Base-by-base conservation (phyloP, 179 eudicot genomes). In the Gypsophila paniculata region DNA sequence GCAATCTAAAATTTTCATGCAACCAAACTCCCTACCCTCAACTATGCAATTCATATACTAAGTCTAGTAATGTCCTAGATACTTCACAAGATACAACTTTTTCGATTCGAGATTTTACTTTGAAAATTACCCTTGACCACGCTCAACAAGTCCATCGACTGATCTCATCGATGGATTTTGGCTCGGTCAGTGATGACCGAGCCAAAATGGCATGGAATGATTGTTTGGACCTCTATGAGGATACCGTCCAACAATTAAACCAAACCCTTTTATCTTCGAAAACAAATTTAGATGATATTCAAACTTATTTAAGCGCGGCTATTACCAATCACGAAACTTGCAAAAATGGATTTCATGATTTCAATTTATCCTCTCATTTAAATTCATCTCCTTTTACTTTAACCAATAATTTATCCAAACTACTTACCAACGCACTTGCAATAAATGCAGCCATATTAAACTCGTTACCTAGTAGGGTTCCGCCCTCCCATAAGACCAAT, bases 171-270 rank as follows among this genome's bases (percentile, higher is more conserved):
- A 75, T 84, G 86, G 78, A 79, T 78, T 58, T 77, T 4, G 72
- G 65, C 39, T 74, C 78, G 2, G 52, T 76, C 0, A 62, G 75
- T 7, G 34, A 1, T 29, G 32, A 61, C 12, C 77, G 39, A 71
- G 76, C 85, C 53, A 84, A 55, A 71, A 32, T 72, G 42, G 94
- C 89, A n/a, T 87, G 89, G 89, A 73, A 25, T 11, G 94, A 87
- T 70, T 89, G 94, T 65, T 7, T 82, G 65, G 88, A 87, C 61
- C 89, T 89, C 1, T 85, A 85, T 5, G 80, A 85, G 53, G 91
- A 89, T 55, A 79, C 84, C 3, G 68, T 84, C 34, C 22, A 78
- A 51, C 77, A 74, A 17, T 71, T 85, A 34, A 85, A 73, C 64
- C 88, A 83, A 32, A 75, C 88, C 6, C 13, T 83, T 25, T 34